Evolutionary conservation across 495 filamentous ascomycete genomes (phyloP), one percentile per base, ranked within the genome.

Genomic region (Apodospora peruviana): DNA sequence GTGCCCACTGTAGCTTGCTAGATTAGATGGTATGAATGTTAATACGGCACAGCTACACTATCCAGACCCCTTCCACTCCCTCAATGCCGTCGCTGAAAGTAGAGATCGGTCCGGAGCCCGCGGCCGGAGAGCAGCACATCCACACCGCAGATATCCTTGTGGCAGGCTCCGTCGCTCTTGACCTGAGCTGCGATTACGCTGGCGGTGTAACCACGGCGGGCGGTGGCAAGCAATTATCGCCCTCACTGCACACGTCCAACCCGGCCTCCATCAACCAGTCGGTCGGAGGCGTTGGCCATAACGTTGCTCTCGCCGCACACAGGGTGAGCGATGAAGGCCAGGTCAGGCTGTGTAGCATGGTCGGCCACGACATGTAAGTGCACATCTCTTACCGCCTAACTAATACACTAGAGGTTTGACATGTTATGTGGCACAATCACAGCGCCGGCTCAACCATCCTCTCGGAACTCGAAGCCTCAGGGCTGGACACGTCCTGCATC

Each of bases 221-320:
- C 19, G n/a, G n/a, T n/a, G 34, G 14, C 21, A 43, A 45, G 25
- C 14, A 41, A 5, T 43, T 57, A 0, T 56, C 58, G 7, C 89
- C 88, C 14, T 64, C 75, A 18, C 68, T 79, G 1, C 78, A 91
- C 45, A 96, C 91, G 1, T 98, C 93, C 7, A 98, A 97, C 62
- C 87, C 87, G 36, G 80, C 89, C 36, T 60, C 71, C 14, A 94
- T 96, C 50, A 77, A 60, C 17, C 89, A 95, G 59, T 85, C 85
- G 5, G 73, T 96, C 20, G 93, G 93, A 8, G 93, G 93, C n/a
- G 93, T 97, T 2, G 93, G 85, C n/a, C 82, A 87, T 61, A 98
- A 98, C 58, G 84, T 96, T 24, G 88, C 93, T 2, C 75, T 85
- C 40, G 90, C 91, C 4, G 78, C 86, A 5, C 84, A 87, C 58